Conservation (phyloP, 148 eudicot species). For the Fagopyrum esculentum region DNA sequence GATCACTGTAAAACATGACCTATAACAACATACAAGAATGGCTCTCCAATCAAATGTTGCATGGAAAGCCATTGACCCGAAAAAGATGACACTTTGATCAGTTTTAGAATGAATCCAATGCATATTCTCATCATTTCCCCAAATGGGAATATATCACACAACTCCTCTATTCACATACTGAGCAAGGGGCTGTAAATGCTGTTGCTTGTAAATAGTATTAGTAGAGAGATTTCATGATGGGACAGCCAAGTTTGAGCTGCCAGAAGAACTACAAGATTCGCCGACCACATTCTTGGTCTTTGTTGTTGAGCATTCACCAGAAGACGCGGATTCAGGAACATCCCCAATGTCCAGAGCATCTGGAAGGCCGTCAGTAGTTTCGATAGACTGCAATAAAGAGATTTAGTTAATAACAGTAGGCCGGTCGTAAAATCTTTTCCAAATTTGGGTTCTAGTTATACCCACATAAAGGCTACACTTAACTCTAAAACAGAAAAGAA, state of each 20-base stretch:
- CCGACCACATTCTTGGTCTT: conserved; percentile 29
- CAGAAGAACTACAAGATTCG: conserved; percentile 36
- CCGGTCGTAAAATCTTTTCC: too few relatives aligned
- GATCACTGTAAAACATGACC: background rate
- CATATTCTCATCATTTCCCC: background rate
- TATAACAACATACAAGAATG: conserved; percentile 6
- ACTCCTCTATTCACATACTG: conserved; percentile 4
- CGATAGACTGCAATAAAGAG: conserved; percentile 30
- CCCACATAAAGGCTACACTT: too few relatives aligned
- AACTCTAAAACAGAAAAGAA: too few relatives aligned
- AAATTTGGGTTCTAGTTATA: too few relatives aligned
- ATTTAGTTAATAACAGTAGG: background rate
- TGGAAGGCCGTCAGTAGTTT: conserved; percentile 35
- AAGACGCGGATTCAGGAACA: conserved; percentile 30
- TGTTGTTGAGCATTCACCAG: conserved; percentile 33
- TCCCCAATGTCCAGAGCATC: conserved; percentile 44
- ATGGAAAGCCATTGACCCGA: conserved; percentile 3
- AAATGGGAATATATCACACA: background rate
- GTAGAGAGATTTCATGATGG: conserved; percentile 20
- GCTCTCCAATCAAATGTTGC: conserved; percentile 7
- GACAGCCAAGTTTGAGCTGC: conserved; percentile 23
- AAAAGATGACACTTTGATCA: background rate
- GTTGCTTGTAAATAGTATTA: background rate
- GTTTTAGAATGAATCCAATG: background rate
- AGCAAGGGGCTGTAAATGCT: background rate